These are phyloP conservation scores for Entomortierella beljakovae DNA, from an alignment of 192 early-diverging fungal genomes.

Conservation along the genomic window DNA sequence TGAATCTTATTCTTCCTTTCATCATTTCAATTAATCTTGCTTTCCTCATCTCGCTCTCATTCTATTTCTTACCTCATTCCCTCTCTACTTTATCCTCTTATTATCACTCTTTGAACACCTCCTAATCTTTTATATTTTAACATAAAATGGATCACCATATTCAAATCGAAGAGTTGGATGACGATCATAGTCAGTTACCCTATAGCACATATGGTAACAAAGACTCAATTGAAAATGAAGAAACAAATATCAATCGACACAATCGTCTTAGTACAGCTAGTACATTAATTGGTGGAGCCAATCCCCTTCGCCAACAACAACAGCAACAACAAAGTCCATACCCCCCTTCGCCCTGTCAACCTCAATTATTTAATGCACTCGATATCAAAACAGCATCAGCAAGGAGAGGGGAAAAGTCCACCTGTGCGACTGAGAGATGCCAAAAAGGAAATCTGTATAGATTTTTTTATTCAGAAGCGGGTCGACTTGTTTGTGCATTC, in stretches of 20 bases:
- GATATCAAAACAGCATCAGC: neutral
- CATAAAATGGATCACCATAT: constrained; percentile 19
- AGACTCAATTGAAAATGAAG: constrained; percentile 17
- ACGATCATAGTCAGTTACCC: constrained; percentile 1
- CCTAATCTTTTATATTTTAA: neutral
- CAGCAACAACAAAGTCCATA: no score
- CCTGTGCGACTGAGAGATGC: neutral
- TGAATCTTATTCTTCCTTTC: constrained; percentile 4
- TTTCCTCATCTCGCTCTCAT: neutral
- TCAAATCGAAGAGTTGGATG: constrained; percentile 25
- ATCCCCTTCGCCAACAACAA: constrained; percentile 4
- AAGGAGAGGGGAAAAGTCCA: neutral
- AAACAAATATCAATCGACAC: constrained; percentile 10
- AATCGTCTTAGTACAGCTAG: constrained; percentile 30
- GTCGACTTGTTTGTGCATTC: constrained; percentile 35
- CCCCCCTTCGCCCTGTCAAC: neutral
- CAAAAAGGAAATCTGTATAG: constrained; percentile 6
- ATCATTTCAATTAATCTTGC: neutral
- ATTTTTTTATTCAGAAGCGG: constrained; percentile 36
- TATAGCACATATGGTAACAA: constrained; percentile 15
- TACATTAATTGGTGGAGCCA: constrained; percentile 23
- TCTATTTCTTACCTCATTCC: constrained; percentile 2
- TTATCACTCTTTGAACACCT: neutral
- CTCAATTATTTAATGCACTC: neutral
- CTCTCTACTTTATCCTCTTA: neutral